Conservation (phyloP, 2,329 filamentous ascomycete genomes). For the Exophiala oligosperma region DNA sequence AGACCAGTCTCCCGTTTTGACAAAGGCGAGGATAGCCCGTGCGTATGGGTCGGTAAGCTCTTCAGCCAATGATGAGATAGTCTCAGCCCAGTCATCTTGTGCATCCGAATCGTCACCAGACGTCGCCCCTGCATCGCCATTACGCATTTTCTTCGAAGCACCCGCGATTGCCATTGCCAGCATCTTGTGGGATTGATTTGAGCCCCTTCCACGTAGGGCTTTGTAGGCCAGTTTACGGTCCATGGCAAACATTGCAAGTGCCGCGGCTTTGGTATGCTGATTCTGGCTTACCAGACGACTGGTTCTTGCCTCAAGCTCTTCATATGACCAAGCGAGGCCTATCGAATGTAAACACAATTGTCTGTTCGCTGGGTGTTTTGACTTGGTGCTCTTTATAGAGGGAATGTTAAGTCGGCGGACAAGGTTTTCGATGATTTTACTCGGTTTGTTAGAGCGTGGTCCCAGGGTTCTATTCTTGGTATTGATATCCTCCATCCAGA, state of each 20-base stretch:
- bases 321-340: conserved; percentile 56
- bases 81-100: conserved; percentile 60
- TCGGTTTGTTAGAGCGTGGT: conserved; percentile 16
- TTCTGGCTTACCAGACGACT: conserved; percentile 53
- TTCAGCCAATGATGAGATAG: conserved; percentile 62
- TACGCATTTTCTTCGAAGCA: conserved; percentile 35
- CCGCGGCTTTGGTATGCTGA: conserved; percentile 63
- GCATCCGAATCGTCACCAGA: conserved; percentile 32
- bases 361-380: conserved; percentile 56
- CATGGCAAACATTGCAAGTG: conserved; percentile 61
- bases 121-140: conserved; percentile 2
- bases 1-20: conserved; percentile 61
- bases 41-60: conserved; percentile 63
- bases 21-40: conserved; percentile 60
- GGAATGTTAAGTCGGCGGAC: conserved; percentile 53
- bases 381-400: conserved; percentile 51
- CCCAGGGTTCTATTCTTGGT: conserved; percentile 21
- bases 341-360: conserved; percentile 62
- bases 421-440: conserved; percentile 51
- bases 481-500: conserved; percentile 60
- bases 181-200: conserved; percentile 56
- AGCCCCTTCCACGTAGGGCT: conserved; percentile 55
- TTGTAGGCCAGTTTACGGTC: conserved; percentile 59
- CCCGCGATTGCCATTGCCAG: conserved; percentile 55
- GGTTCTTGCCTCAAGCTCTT: conserved; percentile 51